Evolutionary conservation across 192 early-diverging fungal genomes (phyloP).

Genomic region (Backusella luteola): DNA sequence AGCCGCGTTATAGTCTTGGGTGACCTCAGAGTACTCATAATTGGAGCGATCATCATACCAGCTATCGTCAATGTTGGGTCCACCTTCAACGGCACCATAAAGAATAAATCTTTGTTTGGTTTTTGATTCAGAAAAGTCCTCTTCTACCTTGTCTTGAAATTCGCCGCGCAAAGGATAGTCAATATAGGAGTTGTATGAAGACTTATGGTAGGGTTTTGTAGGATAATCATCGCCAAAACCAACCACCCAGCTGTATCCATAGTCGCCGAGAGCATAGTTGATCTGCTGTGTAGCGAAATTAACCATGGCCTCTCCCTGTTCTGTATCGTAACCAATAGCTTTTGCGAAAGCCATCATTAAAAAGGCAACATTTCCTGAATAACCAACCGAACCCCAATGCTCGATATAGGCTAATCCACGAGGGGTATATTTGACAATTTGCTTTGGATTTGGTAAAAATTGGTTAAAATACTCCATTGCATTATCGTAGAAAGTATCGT

Average conservation of each 20-base stretch:
- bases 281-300: constrained; percentile 50
- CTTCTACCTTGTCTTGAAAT: constrained; percentile 42
- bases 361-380: constrained; percentile 46
- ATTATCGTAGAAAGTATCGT: constrained; percentile 33
- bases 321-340: constrained; percentile 23
- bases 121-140: constrained; percentile 42
- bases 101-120: constrained; percentile 49
- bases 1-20: constrained; percentile 40
- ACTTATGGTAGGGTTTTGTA: constrained; percentile 49
- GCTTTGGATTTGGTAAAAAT: constrained; percentile 37
- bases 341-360: constrained; percentile 46
- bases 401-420: constrained; percentile 47
- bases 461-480: constrained; percentile 35
- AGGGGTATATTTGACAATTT: constrained; percentile 44
- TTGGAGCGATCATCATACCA: constrained; percentile 49
- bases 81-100: constrained; percentile 58
- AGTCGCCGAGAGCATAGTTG: constrained; percentile 54
- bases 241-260: constrained; percentile 47
- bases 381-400: constrained; percentile 49
- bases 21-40: constrained; percentile 54
- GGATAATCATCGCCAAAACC: constrained; percentile 55
- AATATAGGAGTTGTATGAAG: constrained; percentile 52
- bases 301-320: constrained; percentile 18
- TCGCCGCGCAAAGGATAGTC: constrained; percentile 52
- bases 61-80: constrained; percentile 52